Evolutionary conservation across 129 eudicot genomes (phyloP), one percentile per base, ranked within the genome.

Genomic region (Flaveria sonorensis): DNA sequence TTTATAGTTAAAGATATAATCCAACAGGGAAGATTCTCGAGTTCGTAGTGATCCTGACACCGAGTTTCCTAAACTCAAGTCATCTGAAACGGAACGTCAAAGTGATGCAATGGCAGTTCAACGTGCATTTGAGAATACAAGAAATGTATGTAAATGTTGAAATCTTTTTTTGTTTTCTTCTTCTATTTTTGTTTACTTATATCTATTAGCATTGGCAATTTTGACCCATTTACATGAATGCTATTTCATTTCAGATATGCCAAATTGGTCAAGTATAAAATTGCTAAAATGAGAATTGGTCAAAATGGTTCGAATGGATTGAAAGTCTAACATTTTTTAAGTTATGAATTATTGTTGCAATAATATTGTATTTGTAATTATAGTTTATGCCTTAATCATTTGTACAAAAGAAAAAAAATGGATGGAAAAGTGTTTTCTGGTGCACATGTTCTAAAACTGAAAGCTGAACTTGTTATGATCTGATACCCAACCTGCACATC

Each of bases 61-160:
- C 11, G 86, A 84, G 69, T 72, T 42, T 24, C 73, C 59, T 63
- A 57, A 40, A 74, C 73, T 70, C 70, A 83, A 78, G 75, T 73
- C 81, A 43, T 89, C 79, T 45, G 99, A 95, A 64, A 83, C 89
- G n/a, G 87, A 88, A 79, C 94, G 99, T 28, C 95, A 92, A 81
- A 90, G 83, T 82, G 99, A 89, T 85, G 99, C 99, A 42, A 81
- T 91, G 85, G 72, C 93, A 62, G 99, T 95, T 19, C 97, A 92
- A 81, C 99, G 87, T 70, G 99, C 99, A 71, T 95, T 95, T 88
- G 87, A 91, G 69, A 90, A 68, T 57, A 75, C 84, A 64, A 86
- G 80, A 83, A 87, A 85, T 85, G 97, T 94, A 39, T 75, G 67
- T 24, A 57, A 24, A 0, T 61, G 21, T 67, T 76, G 18, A 30